Percentiles rank a stretch among this genome's conserved stretches.
Evolutionary conservation across 2,329 filamentous ascomycete species (phyloP).

Genomic region (Curvularia spicifera): DNA sequence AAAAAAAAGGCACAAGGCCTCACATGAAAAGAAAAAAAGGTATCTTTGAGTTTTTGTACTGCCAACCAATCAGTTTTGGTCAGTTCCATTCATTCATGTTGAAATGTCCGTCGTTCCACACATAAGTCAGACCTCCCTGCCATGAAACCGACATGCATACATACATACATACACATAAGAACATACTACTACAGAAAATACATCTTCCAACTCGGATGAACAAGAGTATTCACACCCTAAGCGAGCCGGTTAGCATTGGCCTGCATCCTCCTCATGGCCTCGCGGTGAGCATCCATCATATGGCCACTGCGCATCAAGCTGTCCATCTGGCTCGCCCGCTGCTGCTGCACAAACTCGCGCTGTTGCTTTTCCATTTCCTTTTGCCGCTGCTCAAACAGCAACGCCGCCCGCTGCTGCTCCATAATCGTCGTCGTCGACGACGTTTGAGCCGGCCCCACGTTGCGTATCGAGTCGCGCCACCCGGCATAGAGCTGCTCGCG

Average conservation of each 20-base stretch:
- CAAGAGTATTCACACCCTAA: slow-evolving; percentile 10
- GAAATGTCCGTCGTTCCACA: neutral
- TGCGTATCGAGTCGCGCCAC: slow-evolving; percentile 46
- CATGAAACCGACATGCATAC: neutral
- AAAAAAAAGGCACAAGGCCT: neutral
- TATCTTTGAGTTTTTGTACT: neutral
- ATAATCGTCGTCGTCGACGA: slow-evolving; percentile 27
- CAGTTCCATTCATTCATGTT: neutral
- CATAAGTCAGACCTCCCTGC: neutral
- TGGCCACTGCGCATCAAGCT: slow-evolving; percentile 77
- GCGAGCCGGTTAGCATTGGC: slow-evolving; percentile 57
- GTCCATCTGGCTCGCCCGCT: slow-evolving; percentile 69
- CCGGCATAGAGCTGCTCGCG: slow-evolving; percentile 45
- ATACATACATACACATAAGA: slow-evolving; percentile 1
- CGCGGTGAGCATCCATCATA: slow-evolving; percentile 76
- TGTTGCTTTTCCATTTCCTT: slow-evolving; percentile 66
- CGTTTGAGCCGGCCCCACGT: slow-evolving; percentile 27
- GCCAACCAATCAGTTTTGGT: neutral
- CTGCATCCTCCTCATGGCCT: slow-evolving; percentile 83
- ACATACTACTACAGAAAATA: neutral
- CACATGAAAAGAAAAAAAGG: neutral
- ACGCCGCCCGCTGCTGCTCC: slow-evolving; percentile 49
- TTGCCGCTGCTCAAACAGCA: slow-evolving; percentile 69
- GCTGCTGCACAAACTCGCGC: slow-evolving; percentile 63
- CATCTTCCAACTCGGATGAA: neutral